Conservation (phyloP, 2,329 filamentous ascomycete genomes). For the Trichoderma koningii region DNA sequence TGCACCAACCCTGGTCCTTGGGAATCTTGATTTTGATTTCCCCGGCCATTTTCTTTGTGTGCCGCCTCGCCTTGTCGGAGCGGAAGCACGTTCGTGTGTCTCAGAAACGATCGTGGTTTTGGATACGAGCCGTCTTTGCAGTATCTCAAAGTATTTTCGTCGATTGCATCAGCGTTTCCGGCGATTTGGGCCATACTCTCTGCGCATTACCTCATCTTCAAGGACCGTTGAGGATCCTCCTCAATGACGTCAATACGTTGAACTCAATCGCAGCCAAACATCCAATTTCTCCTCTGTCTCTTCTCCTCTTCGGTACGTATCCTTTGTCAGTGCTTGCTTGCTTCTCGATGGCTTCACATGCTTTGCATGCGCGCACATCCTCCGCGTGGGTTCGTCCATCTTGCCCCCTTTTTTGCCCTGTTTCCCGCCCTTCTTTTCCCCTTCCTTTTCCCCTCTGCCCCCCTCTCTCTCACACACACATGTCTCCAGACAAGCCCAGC, state of each 20-base stretch:
- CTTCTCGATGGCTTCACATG: conserved; percentile 13
- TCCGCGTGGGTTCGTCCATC: not conserved
- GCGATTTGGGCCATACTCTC: not conserved
- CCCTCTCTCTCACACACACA: not conserved
- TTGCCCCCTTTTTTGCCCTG: not conserved
- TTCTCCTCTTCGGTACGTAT: not conserved
- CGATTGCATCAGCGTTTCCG: not conserved
- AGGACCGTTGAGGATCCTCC: not conserved
- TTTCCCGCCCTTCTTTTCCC: not conserved
- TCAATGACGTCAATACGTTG: conserved; percentile 5
- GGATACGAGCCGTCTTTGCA: not conserved
- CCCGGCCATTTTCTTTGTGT: not conserved
- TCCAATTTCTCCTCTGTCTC: not conserved
- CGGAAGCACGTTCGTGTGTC: conserved; percentile 13
- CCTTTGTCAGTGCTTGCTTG: not conserved
- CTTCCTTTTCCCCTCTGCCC: not conserved
- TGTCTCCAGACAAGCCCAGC: not conserved
- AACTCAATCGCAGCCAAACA: too few relatives aligned
- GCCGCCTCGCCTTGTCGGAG: not conserved
- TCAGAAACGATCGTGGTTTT: not conserved
- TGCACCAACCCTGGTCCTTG: conserved; percentile 22
- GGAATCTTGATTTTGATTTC: conserved; percentile 24
- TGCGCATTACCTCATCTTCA: not conserved
- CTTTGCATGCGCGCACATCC: not conserved
- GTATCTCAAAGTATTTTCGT: too few relatives aligned